Base-by-base conservation (phyloP, 352 stramenopile genomes). In the Phytopythium cucurbitacearum region DNA sequence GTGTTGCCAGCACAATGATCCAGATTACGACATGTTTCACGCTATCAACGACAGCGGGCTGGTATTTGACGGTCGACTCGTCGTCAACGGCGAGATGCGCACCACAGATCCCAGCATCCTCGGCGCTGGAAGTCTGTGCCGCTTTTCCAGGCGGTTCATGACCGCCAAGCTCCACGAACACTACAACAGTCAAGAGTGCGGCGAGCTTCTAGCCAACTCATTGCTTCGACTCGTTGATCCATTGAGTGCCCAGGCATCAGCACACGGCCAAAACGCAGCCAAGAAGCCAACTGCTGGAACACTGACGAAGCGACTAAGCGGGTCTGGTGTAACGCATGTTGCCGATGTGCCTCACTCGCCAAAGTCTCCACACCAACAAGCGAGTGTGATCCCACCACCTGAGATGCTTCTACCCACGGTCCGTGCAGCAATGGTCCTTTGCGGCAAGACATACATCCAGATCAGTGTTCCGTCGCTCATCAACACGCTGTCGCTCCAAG, bases 11-110 rank as follows among this genome's bases (percentile, higher is more conserved):
- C 75, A 90, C 21, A 85, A 84, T 41, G 89, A 97, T 57, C 76
- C 87, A 10, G 86, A 96, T 61, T 72, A 79, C 12, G 88, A 96
- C 64, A 64, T 96, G 1, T 98, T 97, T 59, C 75, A 75, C 4
- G 89, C 89, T 8, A 87, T 96, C 46, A 97, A 97, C 60, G 85
- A 95, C 43, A 88, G 79, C 51, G 91, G 90, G 6, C 77, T 98
- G 35, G 90, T 97, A 16, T 97, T 96, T 62, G 90, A 98, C 59
- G 90, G 90, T 0, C 75, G 87, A 0, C 75, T 98, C 33, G 89
- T 97, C 35, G 90, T 97, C 16, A 88, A 95, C 55, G 80, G 80
- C 11, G 60, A 66, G 37, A 90, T 97, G 71, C 73, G 75, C 32
- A 98, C 91, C 32, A 87, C 85, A 0, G 91, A 98, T 56, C 62